A percentile compares a stretch with the other conserved stretches of the same genome.
phyloP scores from a whole-genome alignment of 257 asterid genomes.

The Solanum rostratum region DNA sequence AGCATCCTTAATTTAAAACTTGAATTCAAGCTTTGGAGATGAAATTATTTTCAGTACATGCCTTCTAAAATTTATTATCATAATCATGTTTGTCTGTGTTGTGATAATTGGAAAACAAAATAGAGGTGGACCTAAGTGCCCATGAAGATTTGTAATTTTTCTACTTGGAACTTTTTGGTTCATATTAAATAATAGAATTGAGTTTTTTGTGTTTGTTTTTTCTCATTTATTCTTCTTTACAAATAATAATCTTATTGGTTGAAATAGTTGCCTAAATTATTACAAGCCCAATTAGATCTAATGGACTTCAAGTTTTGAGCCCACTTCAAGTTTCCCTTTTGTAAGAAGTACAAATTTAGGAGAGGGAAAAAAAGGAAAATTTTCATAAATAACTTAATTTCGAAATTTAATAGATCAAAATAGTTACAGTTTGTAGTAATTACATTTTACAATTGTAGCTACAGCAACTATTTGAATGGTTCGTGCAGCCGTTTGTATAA shows the following conservation, averaged over 20 bases:
- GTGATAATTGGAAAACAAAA: conserved; percentile 23
- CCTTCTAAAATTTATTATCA: conserved; percentile 22
- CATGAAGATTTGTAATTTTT: neutral
- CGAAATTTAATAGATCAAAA: too few species aligned
- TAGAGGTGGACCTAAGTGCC: conserved; percentile 19
- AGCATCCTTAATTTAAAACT: too few species aligned
- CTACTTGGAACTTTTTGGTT: neutral
- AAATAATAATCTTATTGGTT: neutral
- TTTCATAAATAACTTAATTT: too few species aligned
- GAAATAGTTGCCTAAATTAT: neutral
- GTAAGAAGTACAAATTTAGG: too few species aligned
- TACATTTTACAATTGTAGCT: too few species aligned
- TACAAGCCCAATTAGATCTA: neutral
- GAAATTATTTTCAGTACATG: conserved; percentile 6
- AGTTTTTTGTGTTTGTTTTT: neutral
- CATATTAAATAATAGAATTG: neutral
- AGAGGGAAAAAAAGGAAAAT: too few species aligned
- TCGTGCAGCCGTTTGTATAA: too few species aligned
- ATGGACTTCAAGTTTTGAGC: neutral
- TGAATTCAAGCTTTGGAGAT: too few species aligned
- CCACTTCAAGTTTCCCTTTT: neutral
- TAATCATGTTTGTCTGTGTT: conserved; percentile 20
- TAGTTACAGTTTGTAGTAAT: too few species aligned
- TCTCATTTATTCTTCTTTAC: neutral
- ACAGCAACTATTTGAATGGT: too few species aligned